Base-by-base conservation (phyloP, 352 stramenopile genomes). In the Peronospora tabacina region DNA sequence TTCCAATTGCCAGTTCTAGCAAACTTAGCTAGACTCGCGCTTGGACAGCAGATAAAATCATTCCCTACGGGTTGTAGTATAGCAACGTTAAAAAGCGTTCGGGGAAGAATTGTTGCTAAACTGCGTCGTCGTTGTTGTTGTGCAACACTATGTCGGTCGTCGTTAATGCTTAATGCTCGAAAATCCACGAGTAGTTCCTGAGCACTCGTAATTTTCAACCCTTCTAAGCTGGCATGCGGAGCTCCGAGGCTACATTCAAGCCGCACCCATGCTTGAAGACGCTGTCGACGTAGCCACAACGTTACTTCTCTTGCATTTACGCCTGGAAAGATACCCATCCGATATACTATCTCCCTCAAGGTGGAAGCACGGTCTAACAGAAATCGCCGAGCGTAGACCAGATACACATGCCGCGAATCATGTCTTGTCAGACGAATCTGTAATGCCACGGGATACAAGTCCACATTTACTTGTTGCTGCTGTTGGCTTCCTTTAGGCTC, bases 101-200 rank as follows among this genome's bases (percentile, higher is more conserved):
- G 53, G 36, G 54, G 62, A 45, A 44, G 20, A 16, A 61, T 43
- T 32, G 39, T 59, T 22, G 59, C 49, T 24, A 68, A 36, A 41
- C 45, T 62, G 28, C 29, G 61, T 24, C 43, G 49, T 29, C 49
- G 46, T 15, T 43, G 62, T 49, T 59, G 58, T 35, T 71, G 52
- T 7, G 46, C 38, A 7, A 62, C 44, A 32, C 62, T 67, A 16
- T 57, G 45, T 16, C 38, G 47, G 11, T 68, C 53, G 8, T 61
- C 55, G 10, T 70, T 57, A 44, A 64, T 67, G 11, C 65, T 48
- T 24, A 71, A 45, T 11, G 72, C 59, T 34, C 72, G 72, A 22
- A 87, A 86, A 53, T 90, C 75, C 24, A 90, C 66, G 13, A 90
- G 68, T 30, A 90, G 36, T 33, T 90, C 78, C 42, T 79, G 58